Base-by-base conservation (phyloP, 108 stramenopile species). In the Schizochytrium sp. region DNA sequence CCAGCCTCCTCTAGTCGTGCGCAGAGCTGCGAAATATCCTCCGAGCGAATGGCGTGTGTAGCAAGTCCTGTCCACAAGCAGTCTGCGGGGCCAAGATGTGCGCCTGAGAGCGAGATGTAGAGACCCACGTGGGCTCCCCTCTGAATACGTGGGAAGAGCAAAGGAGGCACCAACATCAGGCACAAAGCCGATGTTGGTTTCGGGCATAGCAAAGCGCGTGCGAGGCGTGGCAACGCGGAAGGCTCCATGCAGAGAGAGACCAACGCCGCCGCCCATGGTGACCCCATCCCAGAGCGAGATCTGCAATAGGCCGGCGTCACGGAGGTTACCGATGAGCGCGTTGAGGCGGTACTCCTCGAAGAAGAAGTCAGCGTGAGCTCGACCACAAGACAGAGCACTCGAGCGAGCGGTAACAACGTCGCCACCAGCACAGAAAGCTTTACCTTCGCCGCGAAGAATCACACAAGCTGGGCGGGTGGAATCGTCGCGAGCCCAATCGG, bases 261-360 rank as follows among this genome's bases (percentile, higher is more conserved):
- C 99, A 40, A 97, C 98, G 15, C 99, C 99, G 42, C 99, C 99
- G 58, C 99, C 99, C 98, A 99, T 98, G 73, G 97, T 97, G 44
- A 98, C 92, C 45, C 99, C 99, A 92, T 99, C 96, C 98, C 98
- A 98, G 46, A 99, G 46, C 3, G 96, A 95, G 0, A 98, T 89
- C 61, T 96, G 95, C 0, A 96, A 94, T 8, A 69, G 2, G 12
- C 64, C 64, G 28, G 12, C 28, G 64, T 60, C 19, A 60, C 42
- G 42, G 42, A 69, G 2, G 42, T 69, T 44, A 44, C 93, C 94
- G 8, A 96, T 93, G 87, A 96, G 90, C 38, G 95, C 61, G 92
- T 98, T 97, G 60, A 98, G 89, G 76, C 92, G 49, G 87, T 98
- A 98, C 90, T 98, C 98, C 64, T 95, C 91, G 40, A 92, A 91